Evolutionary conservation across 805 yeast genomes (phyloP).

Genomic region (Starmerella tilneyi): DNA sequence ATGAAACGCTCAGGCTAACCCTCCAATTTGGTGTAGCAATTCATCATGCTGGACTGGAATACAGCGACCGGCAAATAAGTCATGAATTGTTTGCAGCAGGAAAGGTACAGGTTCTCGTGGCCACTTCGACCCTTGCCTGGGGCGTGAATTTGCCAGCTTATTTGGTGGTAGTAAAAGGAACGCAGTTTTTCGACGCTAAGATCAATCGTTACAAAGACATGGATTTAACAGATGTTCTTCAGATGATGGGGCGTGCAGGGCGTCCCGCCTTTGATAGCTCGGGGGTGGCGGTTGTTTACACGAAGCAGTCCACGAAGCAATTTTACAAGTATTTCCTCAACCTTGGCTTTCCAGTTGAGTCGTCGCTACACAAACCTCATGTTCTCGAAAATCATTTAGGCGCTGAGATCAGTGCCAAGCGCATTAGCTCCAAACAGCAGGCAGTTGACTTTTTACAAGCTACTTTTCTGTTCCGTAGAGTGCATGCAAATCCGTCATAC

Average conservation of each 20-base stretch:
- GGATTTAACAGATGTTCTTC: conserved; percentile 73
- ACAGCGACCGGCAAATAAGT: conserved; percentile 57
- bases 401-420: conserved; percentile 66
- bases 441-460: conserved; percentile 68
- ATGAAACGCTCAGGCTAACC: conserved; percentile 66
- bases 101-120: conserved; percentile 61
- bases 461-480: conserved; percentile 65
- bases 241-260: conserved; percentile 82
- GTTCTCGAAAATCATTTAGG: conserved; percentile 72
- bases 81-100: conserved; percentile 62
- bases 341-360: conserved; percentile 74
- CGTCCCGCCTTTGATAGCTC: conserved; percentile 71
- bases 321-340: conserved; percentile 71
- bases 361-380: conserved; percentile 51
- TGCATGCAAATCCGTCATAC: conserved; percentile 67
- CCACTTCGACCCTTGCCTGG: conserved; percentile 81
- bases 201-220: conserved; percentile 62
- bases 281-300: conserved; percentile 66
- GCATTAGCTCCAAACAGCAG: conserved; percentile 52
- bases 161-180: conserved; percentile 67
- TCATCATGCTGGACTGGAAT: conserved; percentile 75
- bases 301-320: conserved; percentile 62
- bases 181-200: conserved; percentile 49
- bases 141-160: conserved; percentile 79
- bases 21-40: conserved; percentile 72